Evolutionary conservation across 2,329 filamentous ascomycete genomes (phyloP).

Genomic region (Penicillium sp.): DNA sequence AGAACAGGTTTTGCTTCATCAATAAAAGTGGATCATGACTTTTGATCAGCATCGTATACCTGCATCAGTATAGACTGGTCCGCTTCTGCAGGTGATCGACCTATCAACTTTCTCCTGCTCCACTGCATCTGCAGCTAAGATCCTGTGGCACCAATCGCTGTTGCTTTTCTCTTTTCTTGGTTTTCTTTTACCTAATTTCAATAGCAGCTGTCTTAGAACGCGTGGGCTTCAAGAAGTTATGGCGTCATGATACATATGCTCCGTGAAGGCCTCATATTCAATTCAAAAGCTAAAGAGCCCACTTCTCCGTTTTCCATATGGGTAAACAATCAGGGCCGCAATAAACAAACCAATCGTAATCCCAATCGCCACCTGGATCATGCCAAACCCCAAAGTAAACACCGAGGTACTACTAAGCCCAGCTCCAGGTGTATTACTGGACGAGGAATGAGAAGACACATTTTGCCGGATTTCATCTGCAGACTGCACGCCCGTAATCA

Average conservation of each 20-base stretch:
- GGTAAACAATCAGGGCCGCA: constrained; percentile 43
- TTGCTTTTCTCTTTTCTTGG: neutral
- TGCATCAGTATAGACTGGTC: neutral
- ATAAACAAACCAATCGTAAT: constrained; percentile 45
- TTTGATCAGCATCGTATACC: neutral
- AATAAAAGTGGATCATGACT: neutral
- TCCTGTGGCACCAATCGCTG: neutral
- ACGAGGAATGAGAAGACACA: constrained; percentile 11
- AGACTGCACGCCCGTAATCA: constrained; percentile 56
- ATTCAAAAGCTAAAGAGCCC: constrained; percentile 40
- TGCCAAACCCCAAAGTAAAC: constrained; percentile 40
- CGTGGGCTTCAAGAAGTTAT: no score
- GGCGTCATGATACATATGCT: no score
- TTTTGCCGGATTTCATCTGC: constrained; percentile 53
- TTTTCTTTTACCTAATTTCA: neutral
- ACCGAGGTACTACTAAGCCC: constrained; percentile 19
- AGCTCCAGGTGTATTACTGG: constrained; percentile 16
- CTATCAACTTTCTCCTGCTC: neutral
- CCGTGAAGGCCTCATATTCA: neutral
- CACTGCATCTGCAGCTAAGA: neutral
- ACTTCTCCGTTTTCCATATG: constrained; percentile 42
- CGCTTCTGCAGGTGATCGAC: neutral
- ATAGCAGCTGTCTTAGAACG: neutral
- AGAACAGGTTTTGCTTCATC: neutral
- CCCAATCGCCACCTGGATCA: constrained; percentile 44